Percentiles rank a stretch among this genome's conserved stretches.
These are phyloP conservation scores for Passiflora organensis DNA, from an alignment of 345 rosid genomes.

Conservation along the genomic window DNA sequence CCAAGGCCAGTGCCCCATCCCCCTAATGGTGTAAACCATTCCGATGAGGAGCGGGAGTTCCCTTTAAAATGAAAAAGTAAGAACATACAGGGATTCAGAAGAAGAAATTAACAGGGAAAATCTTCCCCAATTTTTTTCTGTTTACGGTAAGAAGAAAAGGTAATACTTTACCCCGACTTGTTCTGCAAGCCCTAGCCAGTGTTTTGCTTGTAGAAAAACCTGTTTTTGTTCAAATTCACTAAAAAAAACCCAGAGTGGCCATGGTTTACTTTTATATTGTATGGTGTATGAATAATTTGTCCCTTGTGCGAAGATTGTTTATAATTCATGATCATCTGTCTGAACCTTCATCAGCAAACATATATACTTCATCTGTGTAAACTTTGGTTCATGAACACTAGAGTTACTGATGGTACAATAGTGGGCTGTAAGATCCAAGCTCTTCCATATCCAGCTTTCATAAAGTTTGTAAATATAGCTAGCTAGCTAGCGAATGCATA, in stretches of 20 bases:
- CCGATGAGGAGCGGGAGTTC: constrained; percentile 24
- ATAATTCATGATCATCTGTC: too few species aligned
- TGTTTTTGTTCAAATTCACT: not conserved
- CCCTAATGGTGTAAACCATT: constrained; percentile 20
- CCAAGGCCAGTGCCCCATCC: constrained; percentile 29
- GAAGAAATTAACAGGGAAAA: too few species aligned
- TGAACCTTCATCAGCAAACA: too few species aligned
- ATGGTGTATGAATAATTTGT: constrained; percentile 7
- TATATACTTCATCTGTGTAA: too few species aligned
- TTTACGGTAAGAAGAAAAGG: constrained; percentile 9
- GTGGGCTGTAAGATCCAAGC: too few species aligned
- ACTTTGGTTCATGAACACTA: too few species aligned
- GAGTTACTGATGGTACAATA: too few species aligned
- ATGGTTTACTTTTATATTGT: constrained; percentile 8
- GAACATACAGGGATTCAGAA: not conserved
- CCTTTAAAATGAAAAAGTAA: constrained; percentile 24
- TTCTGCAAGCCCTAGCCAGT: not conserved
- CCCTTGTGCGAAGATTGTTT: constrained; percentile 5
- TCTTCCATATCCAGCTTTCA: too few species aligned
- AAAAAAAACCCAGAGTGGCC: constrained; percentile 4
- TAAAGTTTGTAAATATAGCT: too few species aligned
- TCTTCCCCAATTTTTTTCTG: not conserved
- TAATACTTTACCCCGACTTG: constrained; percentile 7
- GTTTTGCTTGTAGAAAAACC: constrained; percentile 2
- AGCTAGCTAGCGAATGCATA: too few species aligned